Conservation (phyloP, 2,329 filamentous ascomycete genomes). For the Trichoderma simmonsii region DNA sequence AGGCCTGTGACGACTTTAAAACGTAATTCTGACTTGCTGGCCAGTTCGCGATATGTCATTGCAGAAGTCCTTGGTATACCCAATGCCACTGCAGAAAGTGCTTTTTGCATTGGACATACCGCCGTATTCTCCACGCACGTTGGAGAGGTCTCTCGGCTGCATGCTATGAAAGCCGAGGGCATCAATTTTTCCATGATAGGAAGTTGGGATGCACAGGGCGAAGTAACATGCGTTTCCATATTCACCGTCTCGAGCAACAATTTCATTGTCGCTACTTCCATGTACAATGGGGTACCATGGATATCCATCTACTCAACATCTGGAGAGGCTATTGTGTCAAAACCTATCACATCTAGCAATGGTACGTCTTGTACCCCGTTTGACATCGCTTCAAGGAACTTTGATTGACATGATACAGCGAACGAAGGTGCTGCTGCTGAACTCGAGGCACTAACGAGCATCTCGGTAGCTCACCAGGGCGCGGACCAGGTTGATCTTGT, state of each 20-base stretch:
- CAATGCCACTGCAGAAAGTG: slow-evolving; percentile 39
- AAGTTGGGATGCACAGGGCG: slow-evolving; percentile 40
- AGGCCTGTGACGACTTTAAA: not conserved
- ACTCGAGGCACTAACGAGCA: slow-evolving; percentile 46
- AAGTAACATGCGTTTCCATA: slow-evolving; percentile 48
- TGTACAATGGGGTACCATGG: slow-evolving; percentile 32
- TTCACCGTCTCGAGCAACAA: slow-evolving; percentile 27
- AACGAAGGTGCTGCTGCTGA: not conserved
- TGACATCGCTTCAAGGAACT: not conserved
- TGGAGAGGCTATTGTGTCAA: slow-evolving; percentile 24
- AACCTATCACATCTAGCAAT: slow-evolving; percentile 14
- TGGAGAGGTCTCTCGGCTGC: slow-evolving; percentile 37
- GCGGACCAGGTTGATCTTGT: slow-evolving; percentile 34
- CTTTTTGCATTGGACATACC: slow-evolving; percentile 36
- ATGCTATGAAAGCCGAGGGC: slow-evolving; percentile 38
- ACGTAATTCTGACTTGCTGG: not conserved
- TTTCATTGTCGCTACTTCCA: slow-evolving; percentile 36
- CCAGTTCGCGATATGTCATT: slow-evolving; percentile 31
- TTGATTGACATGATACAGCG: not conserved
- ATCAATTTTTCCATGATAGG: slow-evolving; percentile 29
- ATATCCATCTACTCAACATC: slow-evolving; percentile 33
- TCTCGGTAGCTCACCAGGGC: slow-evolving; percentile 35
- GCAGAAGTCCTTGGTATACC: slow-evolving; percentile 32
- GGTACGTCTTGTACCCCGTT: slow-evolving; percentile 14
- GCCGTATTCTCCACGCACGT: slow-evolving; percentile 44